These are phyloP conservation scores for Aeschynomene evenia DNA, from an alignment of 306 rosid species.

Conservation along the genomic window DNA sequence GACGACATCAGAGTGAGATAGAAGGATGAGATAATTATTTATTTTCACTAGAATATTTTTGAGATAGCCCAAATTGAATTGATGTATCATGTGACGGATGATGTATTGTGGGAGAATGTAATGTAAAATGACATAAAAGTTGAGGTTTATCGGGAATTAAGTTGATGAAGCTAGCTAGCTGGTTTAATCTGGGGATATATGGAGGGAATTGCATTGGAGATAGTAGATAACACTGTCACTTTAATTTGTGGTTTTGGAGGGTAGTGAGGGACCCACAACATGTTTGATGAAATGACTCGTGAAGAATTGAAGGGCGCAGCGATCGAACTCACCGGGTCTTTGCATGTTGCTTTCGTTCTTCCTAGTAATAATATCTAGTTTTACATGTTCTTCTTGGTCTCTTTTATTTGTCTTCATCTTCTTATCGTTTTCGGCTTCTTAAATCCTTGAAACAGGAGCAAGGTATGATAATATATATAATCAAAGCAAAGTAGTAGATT, in stretches of 20 bases:
- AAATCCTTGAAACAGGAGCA: not conserved
- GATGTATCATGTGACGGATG: not conserved
- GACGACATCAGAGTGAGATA: too few species aligned
- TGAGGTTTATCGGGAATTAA: not conserved
- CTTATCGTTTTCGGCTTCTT: conserved; percentile 39
- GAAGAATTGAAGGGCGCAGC: conserved; percentile 22
- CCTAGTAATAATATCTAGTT: not conserved
- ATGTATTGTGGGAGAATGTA: not conserved
- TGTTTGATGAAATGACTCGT: conserved; percentile 55
- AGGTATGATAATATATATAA: not conserved
- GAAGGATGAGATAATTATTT: too few species aligned
- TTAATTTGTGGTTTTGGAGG: not conserved
- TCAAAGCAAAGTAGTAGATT: not conserved
- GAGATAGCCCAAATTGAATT: not conserved
- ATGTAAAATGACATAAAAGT: not conserved
- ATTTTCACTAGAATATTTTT: too few species aligned
- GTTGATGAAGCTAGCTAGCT: not conserved
- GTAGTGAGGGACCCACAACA: conserved; percentile 44
- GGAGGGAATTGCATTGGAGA: not conserved
- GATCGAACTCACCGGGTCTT: conserved; percentile 36
- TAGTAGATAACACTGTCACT: not conserved
- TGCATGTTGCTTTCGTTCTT: conserved; percentile 32
- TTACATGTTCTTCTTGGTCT: conserved; percentile 32
- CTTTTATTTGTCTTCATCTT: conserved; percentile 30
- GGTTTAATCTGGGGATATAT: not conserved